These are phyloP conservation scores for Pseudopediastrum boryanum DNA, from an alignment of 139 green algal genomes.

Conservation along the genomic window DNA sequence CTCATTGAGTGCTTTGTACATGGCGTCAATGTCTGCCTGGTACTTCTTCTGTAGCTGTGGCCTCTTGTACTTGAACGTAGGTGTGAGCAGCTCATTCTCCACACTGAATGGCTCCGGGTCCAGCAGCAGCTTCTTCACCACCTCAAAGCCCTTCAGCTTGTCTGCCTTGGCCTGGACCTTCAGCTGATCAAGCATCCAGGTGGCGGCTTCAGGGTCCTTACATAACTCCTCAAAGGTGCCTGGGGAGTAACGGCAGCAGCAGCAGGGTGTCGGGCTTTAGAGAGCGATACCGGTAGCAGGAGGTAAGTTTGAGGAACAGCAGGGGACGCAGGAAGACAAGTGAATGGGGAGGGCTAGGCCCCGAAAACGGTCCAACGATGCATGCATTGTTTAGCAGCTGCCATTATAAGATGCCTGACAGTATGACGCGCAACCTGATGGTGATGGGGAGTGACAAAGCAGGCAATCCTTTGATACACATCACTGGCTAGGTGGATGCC, in stretches of 20 bases:
- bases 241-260: not conserved
- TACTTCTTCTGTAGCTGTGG: constrained; percentile 56
- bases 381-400: too few relatives aligned
- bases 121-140: constrained; percentile 61
- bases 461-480: too few relatives aligned
- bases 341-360: too few relatives aligned
- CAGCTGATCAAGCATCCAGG: constrained; percentile 53
- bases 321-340: too few relatives aligned
- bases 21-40: constrained; percentile 29
- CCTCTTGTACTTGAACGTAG: constrained; percentile 75
- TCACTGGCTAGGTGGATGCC: too few relatives aligned
- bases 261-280: too few relatives aligned
- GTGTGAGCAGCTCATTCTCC: constrained; percentile 82
- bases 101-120: constrained; percentile 67
- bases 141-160: constrained; percentile 91
- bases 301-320: too few relatives aligned
- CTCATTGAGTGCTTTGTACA: constrained; percentile 19
- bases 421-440: too few relatives aligned
- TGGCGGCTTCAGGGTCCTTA: constrained; percentile 39
- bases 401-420: too few relatives aligned
- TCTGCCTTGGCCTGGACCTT: constrained; percentile 75
- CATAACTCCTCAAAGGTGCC: constrained; percentile 42
- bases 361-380: too few relatives aligned
- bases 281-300: too few relatives aligned
- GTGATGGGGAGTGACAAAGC: too few relatives aligned